Evolutionary conservation across 495 filamentous ascomycete genomes (phyloP).

Genomic region (Lepraria neglecta): DNA sequence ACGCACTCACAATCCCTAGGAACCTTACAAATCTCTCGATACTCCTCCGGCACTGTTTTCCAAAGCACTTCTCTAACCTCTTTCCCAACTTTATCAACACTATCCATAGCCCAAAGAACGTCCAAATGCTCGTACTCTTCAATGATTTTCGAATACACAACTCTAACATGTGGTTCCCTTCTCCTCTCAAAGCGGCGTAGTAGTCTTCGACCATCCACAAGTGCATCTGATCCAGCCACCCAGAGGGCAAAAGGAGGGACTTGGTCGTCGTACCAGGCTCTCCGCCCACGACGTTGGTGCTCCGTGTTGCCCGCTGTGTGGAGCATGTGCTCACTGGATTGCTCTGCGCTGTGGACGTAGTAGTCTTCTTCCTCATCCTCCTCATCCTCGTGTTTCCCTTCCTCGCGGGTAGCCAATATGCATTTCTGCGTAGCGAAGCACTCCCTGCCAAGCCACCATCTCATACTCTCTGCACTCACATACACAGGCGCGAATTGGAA

Average conservation of each 20-base stretch:
- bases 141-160: conserved; percentile 79
- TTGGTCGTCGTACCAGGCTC: conserved; percentile 74
- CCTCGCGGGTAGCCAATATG: conserved; percentile 72
- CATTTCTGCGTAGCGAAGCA: conserved; percentile 90
- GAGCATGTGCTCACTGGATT: conserved; percentile 12
- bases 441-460: conserved; percentile 91
- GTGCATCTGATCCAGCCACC: conserved; percentile 71
- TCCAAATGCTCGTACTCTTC: conserved; percentile 93
- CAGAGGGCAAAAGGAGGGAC: conserved; percentile 85
- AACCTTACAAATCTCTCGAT: conserved; percentile 50
- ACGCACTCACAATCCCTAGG: conserved; percentile 57
- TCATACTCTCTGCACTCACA: conserved; percentile 83
- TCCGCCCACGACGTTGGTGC: conserved; percentile 26
- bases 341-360: conserved; percentile 23
- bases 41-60: conserved; percentile 56
- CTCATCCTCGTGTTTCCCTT: conserved; percentile 55
- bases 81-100: conserved; percentile 71
- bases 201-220: conserved; percentile 77
- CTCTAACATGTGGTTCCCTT: conserved; percentile 69
- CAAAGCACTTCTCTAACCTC: conserved; percentile 81
- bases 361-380: conserved; percentile 41
- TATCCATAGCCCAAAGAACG: conserved; percentile 93
- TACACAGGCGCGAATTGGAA: conserved; percentile 92
- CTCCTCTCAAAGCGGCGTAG: conserved; percentile 68
- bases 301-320: background rate